A percentile compares a stretch with the other conserved stretches of the same genome.
These are phyloP conservation scores for Dunaliella sp. DNA, from an alignment of 139 green algal species.

Conservation along the genomic window DNA sequence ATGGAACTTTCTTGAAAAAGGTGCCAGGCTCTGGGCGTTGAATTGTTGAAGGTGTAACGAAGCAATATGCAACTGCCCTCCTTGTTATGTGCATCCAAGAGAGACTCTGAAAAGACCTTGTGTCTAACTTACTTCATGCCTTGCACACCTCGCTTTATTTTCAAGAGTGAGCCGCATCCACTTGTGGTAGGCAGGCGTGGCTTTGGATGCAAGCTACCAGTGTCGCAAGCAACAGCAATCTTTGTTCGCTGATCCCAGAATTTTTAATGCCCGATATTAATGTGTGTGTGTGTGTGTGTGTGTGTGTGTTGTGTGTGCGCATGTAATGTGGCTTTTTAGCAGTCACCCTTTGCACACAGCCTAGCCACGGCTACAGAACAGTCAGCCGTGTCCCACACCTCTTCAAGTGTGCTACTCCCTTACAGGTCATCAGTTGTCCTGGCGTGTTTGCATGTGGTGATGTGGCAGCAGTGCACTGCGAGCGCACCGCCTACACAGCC, in stretches of 20 bases:
- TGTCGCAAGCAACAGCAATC: too few relatives aligned
- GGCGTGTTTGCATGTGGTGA: not conserved
- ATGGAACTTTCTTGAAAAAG: not conserved
- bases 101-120: not conserved
- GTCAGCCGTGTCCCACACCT: not conserved
- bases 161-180: not conserved
- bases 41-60: not conserved
- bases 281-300: not conserved
- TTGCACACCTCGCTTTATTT: not conserved
- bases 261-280: not conserved
- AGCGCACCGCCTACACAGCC: not conserved
- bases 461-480: not conserved
- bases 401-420: not conserved
- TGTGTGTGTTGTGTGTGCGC: not conserved
- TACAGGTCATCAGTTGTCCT: too few relatives aligned
- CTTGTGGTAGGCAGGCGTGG: too few relatives aligned
- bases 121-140: not conserved
- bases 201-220: too few relatives aligned
- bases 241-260: not conserved
- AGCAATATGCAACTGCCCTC: not conserved
- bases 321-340: not conserved
- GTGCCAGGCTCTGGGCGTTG: not conserved
- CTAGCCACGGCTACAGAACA: not conserved
- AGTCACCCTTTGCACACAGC: not conserved
- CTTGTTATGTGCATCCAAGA: not conserved